Conservation (phyloP, 108 stramenopile genomes). For the Stephanodiscus triporus region DNA sequence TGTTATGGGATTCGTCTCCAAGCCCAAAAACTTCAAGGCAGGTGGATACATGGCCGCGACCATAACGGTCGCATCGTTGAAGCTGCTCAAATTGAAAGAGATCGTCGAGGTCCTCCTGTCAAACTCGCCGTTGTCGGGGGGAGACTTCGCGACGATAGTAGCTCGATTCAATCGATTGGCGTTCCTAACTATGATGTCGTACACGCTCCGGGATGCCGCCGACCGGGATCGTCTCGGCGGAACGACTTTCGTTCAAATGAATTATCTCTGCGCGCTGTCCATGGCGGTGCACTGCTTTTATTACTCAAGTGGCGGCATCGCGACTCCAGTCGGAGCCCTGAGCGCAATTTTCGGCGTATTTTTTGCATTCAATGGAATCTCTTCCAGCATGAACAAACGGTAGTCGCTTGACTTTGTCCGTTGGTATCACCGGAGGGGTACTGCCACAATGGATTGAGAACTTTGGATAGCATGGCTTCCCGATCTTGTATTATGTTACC, state of each 20-base stretch:
- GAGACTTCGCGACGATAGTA: conserved; percentile 21
- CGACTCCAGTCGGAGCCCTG: conserved; percentile 18
- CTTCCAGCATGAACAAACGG: conserved; percentile 17
- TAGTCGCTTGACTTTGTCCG: background rate
- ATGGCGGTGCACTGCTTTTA: conserved; percentile 13
- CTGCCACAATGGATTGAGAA: too few species aligned
- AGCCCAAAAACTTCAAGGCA: conserved; percentile 25
- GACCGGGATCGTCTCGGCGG: conserved; percentile 66
- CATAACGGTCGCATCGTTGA: conserved; percentile 32
- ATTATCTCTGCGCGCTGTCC: conserved; percentile 41
- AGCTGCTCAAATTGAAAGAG: conserved; percentile 42
- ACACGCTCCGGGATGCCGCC: conserved; percentile 70
- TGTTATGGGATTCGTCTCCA: conserved; percentile 18
- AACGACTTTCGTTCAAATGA: conserved; percentile 73
- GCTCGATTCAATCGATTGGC: conserved; percentile 51
- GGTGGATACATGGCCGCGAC: conserved; percentile 48
- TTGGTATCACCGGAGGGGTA: too few species aligned
- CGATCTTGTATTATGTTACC: too few species aligned
- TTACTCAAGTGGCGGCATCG: conserved; percentile 9
- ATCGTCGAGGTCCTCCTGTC: conserved; percentile 18
- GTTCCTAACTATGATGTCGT: conserved; percentile 52
- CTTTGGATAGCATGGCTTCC: too few species aligned
- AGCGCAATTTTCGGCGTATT: conserved; percentile 18
- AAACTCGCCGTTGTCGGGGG: background rate
- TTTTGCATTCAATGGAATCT: conserved; percentile 27